A percentile compares a stretch with the other conserved stretches of the same genome.
Evolutionary conservation across 805 yeast genomes (phyloP).

Genomic region (Blastobotrys terrestris): DNA sequence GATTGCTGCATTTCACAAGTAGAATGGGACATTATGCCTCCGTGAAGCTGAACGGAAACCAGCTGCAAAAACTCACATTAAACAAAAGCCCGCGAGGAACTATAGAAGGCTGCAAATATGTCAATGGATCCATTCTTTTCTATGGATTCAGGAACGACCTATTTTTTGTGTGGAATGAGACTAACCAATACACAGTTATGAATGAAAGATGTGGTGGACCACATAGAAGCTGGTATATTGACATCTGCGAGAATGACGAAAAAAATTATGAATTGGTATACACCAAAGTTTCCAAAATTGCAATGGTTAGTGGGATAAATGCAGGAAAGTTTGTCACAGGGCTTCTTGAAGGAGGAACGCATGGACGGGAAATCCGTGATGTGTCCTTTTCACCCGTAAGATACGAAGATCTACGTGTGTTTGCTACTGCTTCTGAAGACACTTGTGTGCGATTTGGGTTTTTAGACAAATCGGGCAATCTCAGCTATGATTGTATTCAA

Average conservation of each 20-base stretch:
- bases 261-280: constrained; percentile 44
- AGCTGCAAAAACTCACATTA: constrained; percentile 23
- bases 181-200: constrained; percentile 61
- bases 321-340: constrained; percentile 8
- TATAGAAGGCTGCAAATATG: constrained; percentile 60
- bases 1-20: constrained; percentile 16
- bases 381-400: constrained; percentile 35
- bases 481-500: constrained; percentile 51
- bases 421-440: constrained; percentile 86
- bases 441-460: constrained; percentile 62
- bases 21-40: constrained; percentile 23
- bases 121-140: constrained; percentile 36
- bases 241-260: constrained; percentile 17
- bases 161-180: constrained; percentile 79
- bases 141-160: constrained; percentile 79
- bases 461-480: constrained; percentile 34
- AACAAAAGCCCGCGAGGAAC: constrained; percentile 71
- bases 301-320: constrained; percentile 19
- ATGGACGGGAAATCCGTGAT: constrained; percentile 86
- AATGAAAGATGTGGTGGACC: constrained; percentile 85
- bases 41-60: neutral
- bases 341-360: constrained; percentile 57
- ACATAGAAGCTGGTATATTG: constrained; percentile 72
- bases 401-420: constrained; percentile 25
- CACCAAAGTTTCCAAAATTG: constrained; percentile 45